Evolutionary conservation across 2,329 filamentous ascomycete species (phyloP).

Genomic region (Aureobasidium musti): DNA sequence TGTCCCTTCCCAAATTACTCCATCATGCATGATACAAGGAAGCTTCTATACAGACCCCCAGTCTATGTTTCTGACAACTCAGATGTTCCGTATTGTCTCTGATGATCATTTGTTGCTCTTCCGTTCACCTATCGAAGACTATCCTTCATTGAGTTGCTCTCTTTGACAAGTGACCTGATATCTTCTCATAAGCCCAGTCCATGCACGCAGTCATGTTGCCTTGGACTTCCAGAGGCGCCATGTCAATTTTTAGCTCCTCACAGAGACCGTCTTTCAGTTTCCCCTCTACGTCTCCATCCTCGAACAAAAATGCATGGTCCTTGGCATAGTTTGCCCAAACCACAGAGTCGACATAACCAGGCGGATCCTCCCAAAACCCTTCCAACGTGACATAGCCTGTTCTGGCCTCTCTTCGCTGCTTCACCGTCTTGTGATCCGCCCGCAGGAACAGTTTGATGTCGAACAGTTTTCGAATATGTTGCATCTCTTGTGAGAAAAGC

Average conservation of each 20-base stretch:
- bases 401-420: conserved; percentile 65
- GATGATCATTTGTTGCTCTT: too few relatives aligned
- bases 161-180: conserved; percentile 30
- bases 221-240: conserved; percentile 38
- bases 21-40: not conserved
- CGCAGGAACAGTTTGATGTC: conserved; percentile 78
- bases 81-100: not conserved
- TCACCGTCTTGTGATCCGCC: conserved; percentile 65
- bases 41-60: not conserved
- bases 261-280: conserved; percentile 51
- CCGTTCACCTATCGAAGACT: not conserved
- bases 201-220: conserved; percentile 41
- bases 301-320: conserved; percentile 79
- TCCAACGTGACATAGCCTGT: conserved; percentile 76
- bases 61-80: not conserved
- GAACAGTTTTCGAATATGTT: conserved; percentile 58
- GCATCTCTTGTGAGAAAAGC: conserved; percentile 66
- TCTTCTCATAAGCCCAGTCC: conserved; percentile 44
- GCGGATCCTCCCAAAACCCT: conserved; percentile 94
- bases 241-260: conserved; percentile 36
- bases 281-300: conserved; percentile 65
- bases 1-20: too few relatives aligned
- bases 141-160: not conserved
- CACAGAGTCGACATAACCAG: conserved; percentile 88
- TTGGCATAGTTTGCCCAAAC: conserved; percentile 94